Base-by-base conservation (phyloP, 2,329 filamentous ascomycete genomes). In the Hymenotorrendiella dingleyae region DNA sequence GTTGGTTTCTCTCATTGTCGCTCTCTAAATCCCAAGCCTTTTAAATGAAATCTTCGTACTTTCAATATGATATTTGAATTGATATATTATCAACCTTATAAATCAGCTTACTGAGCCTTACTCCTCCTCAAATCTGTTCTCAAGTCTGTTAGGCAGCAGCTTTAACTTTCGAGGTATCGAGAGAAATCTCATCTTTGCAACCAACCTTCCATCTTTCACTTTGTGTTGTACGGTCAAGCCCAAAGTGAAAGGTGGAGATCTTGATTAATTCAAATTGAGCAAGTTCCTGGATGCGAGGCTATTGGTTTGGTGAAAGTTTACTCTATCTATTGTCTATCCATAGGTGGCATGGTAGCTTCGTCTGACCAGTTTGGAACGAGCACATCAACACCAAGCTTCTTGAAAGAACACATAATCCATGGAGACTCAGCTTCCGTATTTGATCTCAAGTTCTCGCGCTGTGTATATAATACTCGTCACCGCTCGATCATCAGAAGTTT, bases 381-480 rank as follows among this genome's bases (percentile, higher is more conserved):
- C 27, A 24, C 22, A 14, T 34, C 24, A 35, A 42, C 30, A 34
- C 35, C 11, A 39, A 38, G 21, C 24, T 33, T 39, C 37, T 36
- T 41, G 40, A 22, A 36, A 45, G 32, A 45, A 45, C 32, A 27
- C 11, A 26, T 23, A n/a, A 38, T 26, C 32, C 26, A 22, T 29
- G 7, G 36, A 21, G 28, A 36, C 17, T 32, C 28, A 21, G 24
- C 23, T 39, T 40, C 30, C 19, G 19, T 23, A 29, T 23, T 33
- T 42, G 22, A 14, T 24, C 8, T 6, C 6, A 12, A 23, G 20
- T 16, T 17, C 11, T 33, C 14, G 17, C 23, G 21, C 44, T 41
- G 19, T 46, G 36, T 49, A 46, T 49, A 49, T 46, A 49, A 43
- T 26, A n/a, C 22, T 30, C 35, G 14, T 22, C 35, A 32, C 35